Evolutionary conservation across 2,329 filamentous ascomycete species (phyloP).

Genomic region (Sphaerostilbella broomeana): DNA sequence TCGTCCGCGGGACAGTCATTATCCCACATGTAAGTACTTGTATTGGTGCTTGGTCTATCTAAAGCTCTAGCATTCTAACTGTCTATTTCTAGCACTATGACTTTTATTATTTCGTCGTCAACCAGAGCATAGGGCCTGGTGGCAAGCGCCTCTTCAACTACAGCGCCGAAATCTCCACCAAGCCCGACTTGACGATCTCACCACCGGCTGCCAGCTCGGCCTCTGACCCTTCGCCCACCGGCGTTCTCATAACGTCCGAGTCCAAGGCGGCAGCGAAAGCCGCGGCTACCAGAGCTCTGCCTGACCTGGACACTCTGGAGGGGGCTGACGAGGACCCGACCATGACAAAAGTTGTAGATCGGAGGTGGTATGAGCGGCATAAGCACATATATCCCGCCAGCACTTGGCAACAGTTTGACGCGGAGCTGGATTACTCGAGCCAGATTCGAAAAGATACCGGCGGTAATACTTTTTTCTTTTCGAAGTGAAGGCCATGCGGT

Average conservation of each 20-base stretch:
- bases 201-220: slow-evolving; percentile 6
- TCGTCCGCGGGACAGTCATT: slow-evolving; percentile 84
- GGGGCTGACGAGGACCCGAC: slow-evolving; percentile 71
- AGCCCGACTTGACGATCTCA: slow-evolving; percentile 22
- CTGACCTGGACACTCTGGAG: slow-evolving; percentile 56
- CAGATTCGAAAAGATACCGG: slow-evolving; percentile 75
- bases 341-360: slow-evolving; percentile 88
- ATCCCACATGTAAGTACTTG: slow-evolving; percentile 74
- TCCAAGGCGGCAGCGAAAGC: slow-evolving; percentile 31
- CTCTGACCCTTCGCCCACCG: slow-evolving; percentile 5
- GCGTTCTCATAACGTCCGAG: slow-evolving; percentile 26
- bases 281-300: slow-evolving; percentile 32
- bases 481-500: slow-evolving; percentile 35
- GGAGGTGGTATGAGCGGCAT: slow-evolving; percentile 93
- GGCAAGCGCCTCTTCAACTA: slow-evolving; percentile 74
- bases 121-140: slow-evolving; percentile 69
- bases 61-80: slow-evolving; percentile 16
- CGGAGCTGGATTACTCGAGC: slow-evolving; percentile 74
- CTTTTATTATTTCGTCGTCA: slow-evolving; percentile 94
- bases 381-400: slow-evolving; percentile 98
- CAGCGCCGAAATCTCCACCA: slow-evolving; percentile 40
- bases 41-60: slow-evolving; percentile 3
- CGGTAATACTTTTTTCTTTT: slow-evolving; percentile 91
- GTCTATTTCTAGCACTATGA: slow-evolving; percentile 70
- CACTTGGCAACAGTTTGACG: slow-evolving; percentile 91